Conservation (phyloP, 1,139 yeast species). For the Yamadazyma diospyri region DNA sequence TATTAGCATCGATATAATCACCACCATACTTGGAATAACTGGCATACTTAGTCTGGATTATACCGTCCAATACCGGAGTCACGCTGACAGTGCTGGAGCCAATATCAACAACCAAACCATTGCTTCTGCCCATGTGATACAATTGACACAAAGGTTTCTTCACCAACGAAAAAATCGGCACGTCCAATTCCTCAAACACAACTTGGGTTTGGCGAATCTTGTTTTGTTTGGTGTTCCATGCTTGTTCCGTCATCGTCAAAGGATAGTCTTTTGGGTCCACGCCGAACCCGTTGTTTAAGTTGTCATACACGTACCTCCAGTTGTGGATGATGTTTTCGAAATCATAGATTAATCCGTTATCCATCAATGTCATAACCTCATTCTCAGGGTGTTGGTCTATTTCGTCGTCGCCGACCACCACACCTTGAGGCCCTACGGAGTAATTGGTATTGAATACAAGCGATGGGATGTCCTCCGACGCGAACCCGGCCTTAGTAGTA, state of each 20-base stretch:
- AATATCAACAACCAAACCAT: constrained; percentile 66
- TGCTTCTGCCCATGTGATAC: constrained; percentile 63
- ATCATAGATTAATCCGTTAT: constrained; percentile 64
- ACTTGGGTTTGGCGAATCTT: constrained; percentile 51
- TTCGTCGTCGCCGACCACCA: constrained; percentile 51
- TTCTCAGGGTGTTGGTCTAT: constrained; percentile 37
- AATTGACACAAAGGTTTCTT: constrained; percentile 69
- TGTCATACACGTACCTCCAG: constrained; percentile 56
- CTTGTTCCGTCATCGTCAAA: constrained; percentile 60
- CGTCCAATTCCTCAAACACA: constrained; percentile 61
- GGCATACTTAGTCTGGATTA: constrained; percentile 57
- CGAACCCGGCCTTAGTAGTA: constrained; percentile 67
- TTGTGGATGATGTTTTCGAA: constrained; percentile 57
- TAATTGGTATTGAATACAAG: constrained; percentile 58
- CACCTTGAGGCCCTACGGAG: constrained; percentile 26
- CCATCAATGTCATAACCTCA: constrained; percentile 61
- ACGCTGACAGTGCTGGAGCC: constrained; percentile 61
- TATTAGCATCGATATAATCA: constrained; percentile 60
- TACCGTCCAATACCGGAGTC: constrained; percentile 72
- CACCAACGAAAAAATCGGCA: constrained; percentile 66
- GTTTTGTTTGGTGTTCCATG: constrained; percentile 57
- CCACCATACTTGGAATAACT: constrained; percentile 66
- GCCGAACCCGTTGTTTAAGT: constrained; percentile 41
- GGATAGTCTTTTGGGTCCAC: constrained; percentile 55
- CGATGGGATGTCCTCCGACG: constrained; percentile 62